Base-by-base conservation (phyloP, 2,329 filamentous ascomycete species). In the Ascochyta rabiei region DNA sequence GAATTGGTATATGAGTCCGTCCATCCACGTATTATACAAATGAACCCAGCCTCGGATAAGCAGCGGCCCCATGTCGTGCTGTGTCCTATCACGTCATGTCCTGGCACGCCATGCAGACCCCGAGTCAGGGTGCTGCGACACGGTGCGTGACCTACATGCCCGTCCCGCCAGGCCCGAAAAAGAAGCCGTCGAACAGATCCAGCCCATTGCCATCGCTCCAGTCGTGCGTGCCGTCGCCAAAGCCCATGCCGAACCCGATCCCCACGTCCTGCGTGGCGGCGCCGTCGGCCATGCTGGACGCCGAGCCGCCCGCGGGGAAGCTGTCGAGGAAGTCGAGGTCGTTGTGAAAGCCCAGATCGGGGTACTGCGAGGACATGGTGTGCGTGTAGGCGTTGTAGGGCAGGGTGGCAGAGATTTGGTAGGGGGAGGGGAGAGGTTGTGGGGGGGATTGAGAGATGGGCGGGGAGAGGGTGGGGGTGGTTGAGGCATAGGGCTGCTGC, bases 141-240 rank as follows among this genome's bases (percentile, higher is more conserved):
- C 21, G 6, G 6, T 23, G 4, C 4, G 21, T 6, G 21, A 23
- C 21, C 48, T 48, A 66, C 59, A 59, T 60, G 1, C 64, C 64
- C 24, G 60, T 63, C 26, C 64, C 64, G 0, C 64, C 64, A 1
- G 62, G 62, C 2, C 66, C 67, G 24, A 70, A 70, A 53, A 70
- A 70, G 70, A 90, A 90, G 0, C 86, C 85, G 67, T 90, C 88
- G 73, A 91, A 90, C 12, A 81, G 56, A 69, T 82, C 79, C 31
- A 79, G 66, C 6, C 75, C 73, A 47, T 70, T 73, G 1, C 74
- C 75, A 49, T 77, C 75, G 33, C 70, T 74, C 74, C 75, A 88
- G 64, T 89, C 87, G 62, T 88, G 85, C 68, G 86, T 78, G 6
- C 76, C 76, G 42, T 76, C 76, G 16, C 68, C 70, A 47, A 76